Evolutionary conservation across 768 basidiomycete species (phyloP).

Genomic region (Lactifluus echinatus): DNA sequence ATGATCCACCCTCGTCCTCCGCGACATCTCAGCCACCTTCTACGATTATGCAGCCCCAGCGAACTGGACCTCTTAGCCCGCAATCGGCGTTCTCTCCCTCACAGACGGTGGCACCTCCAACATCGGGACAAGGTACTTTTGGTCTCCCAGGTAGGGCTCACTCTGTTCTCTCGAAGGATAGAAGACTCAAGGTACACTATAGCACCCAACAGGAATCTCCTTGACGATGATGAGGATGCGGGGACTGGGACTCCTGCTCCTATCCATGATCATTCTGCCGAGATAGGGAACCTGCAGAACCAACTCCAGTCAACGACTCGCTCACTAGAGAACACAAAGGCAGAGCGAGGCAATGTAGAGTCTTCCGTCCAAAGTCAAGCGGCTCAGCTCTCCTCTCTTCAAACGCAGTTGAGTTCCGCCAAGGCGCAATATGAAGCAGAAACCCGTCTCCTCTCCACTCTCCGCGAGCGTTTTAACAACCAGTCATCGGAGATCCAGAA

Average conservation of each 20-base stretch:
- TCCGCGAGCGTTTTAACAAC: slow-evolving; percentile 57
- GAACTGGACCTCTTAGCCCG: not conserved
- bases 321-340: slow-evolving; percentile 55
- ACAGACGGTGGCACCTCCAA: slow-evolving; percentile 18
- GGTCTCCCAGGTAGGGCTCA: slow-evolving; percentile 26
- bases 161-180: slow-evolving; percentile 23
- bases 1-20: slow-evolving; percentile 29
- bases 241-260: slow-evolving; percentile 36
- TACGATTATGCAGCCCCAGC: slow-evolving; percentile 22
- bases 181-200: not conserved
- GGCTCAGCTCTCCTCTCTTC: slow-evolving; percentile 66
- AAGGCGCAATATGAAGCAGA: slow-evolving; percentile 85
- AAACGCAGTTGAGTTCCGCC: slow-evolving; percentile 75
- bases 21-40: slow-evolving; percentile 33
- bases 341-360: slow-evolving; percentile 61
- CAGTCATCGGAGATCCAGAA: slow-evolving; percentile 70
- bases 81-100: slow-evolving; percentile 1
- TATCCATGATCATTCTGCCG: slow-evolving; percentile 66
- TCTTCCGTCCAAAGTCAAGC: slow-evolving; percentile 57
- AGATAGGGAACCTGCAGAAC: slow-evolving; percentile 83
- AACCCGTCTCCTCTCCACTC: slow-evolving; percentile 51
- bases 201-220: slow-evolving; percentile 40
- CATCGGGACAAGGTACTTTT: slow-evolving; percentile 43
- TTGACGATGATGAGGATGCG: slow-evolving; percentile 67
- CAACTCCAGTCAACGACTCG: slow-evolving; percentile 74